Evolutionary conservation across 2,329 filamentous ascomycete species (phyloP).

Genomic region (Escovopsis sp.): DNA sequence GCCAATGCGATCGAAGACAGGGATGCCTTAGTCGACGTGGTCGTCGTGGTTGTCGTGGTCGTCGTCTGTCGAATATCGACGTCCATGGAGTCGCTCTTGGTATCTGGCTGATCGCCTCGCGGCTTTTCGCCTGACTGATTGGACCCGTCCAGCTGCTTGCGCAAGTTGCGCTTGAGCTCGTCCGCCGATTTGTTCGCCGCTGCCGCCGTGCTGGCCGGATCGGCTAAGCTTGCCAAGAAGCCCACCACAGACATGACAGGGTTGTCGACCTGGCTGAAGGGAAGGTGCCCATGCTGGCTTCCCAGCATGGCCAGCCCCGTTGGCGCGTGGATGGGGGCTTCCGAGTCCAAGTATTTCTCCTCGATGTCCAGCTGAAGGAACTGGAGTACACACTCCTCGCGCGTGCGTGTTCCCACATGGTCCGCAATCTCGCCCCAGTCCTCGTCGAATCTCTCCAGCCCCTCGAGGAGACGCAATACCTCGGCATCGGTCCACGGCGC

Average conservation of each 20-base stretch:
- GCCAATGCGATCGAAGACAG: conserved; percentile 71
- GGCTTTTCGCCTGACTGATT: conserved; percentile 22
- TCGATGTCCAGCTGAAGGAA: conserved; percentile 95
- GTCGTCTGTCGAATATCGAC: conserved; percentile 41
- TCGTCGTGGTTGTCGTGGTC: conserved; percentile 34
- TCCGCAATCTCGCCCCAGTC: conserved; percentile 91
- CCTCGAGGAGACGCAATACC: conserved; percentile 76
- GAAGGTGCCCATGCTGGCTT: conserved; percentile 62
- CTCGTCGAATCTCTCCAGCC: conserved; percentile 81
- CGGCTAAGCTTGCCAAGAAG: conserved; percentile 81
- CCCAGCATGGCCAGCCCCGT: conserved; percentile 52
- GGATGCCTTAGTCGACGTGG: conserved; percentile 29
- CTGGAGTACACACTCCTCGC: conserved; percentile 92
- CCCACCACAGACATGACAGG: conserved; percentile 92
- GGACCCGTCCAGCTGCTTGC: conserved; percentile 54
- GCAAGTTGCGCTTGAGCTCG: conserved; percentile 66
- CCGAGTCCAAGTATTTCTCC: conserved; percentile 85
- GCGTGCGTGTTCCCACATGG: conserved; percentile 77
- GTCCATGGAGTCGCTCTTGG: conserved; percentile 46
- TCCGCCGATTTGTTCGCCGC: conserved; percentile 79
- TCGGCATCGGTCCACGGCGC: conserved; percentile 86
- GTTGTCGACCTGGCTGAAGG: conserved; percentile 86
- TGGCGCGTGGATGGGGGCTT: conserved; percentile 35
- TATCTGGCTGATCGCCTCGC: conserved; percentile 34
- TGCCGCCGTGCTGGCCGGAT: conserved; percentile 78